Evolutionary conservation across 306 rosid species (phyloP).

Genomic region (Coriaria nepalensis): DNA sequence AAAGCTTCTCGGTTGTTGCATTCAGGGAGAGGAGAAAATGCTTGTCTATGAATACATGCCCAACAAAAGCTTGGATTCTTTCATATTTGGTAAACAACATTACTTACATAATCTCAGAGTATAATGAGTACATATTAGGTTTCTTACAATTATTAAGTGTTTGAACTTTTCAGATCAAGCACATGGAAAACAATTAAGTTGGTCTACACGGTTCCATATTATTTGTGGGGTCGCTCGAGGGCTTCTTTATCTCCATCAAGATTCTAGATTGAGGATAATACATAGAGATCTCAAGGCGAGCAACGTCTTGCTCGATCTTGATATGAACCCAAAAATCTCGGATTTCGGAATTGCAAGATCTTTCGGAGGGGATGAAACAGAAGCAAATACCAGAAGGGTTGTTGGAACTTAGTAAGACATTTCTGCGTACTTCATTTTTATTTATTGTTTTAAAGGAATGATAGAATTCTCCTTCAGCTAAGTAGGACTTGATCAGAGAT

Average conservation of each 20-base stretch:
- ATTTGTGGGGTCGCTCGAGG: conserved; percentile 38
- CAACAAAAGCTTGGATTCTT: conserved; percentile 13
- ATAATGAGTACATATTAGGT: too few species aligned
- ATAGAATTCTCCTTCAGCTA: too few species aligned
- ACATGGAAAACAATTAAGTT: conserved; percentile 5
- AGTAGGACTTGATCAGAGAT: too few species aligned
- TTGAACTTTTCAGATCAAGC: conserved; percentile 21
- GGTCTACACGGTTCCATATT: conserved; percentile 13
- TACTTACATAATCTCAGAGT: too few species aligned
- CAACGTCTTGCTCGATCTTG: conserved; percentile 24
- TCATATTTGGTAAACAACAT: conserved; percentile 1
- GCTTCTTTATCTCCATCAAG: conserved; percentile 49
- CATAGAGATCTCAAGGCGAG: conserved; percentile 35
- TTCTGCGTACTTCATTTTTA: too few species aligned
- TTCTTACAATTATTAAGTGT: too few species aligned
- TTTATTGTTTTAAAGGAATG: too few species aligned
- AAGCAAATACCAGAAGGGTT: conserved; percentile 22
- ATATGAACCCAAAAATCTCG: conserved; percentile 30
- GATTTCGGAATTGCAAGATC: conserved; percentile 35
- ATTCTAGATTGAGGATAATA: conserved; percentile 30
- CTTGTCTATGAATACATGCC: conserved; percentile 7
- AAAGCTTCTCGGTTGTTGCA: conserved; percentile 11
- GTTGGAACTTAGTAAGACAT: conserved; percentile 34
- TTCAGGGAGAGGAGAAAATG: conserved; percentile 10
- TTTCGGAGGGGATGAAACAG: conserved; percentile 22